Base-by-base conservation (phyloP, 768 basidiomycete species). In the Suillus weaverae region DNA sequence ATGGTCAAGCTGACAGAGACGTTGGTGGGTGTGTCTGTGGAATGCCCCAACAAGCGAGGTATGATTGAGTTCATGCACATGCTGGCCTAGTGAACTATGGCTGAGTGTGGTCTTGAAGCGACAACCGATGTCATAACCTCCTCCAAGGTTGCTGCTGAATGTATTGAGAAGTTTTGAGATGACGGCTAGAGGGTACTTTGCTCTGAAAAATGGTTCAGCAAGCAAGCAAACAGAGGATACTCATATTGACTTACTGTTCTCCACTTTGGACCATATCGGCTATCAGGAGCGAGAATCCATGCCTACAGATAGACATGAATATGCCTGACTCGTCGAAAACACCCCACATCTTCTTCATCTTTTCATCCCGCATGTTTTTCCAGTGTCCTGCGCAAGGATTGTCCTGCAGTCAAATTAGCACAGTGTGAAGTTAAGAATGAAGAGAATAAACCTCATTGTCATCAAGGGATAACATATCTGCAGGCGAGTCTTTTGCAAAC, bases 181-280 rank as follows among this genome's bases (percentile, higher is more conserved):
- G 7, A 70, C 41, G 0, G 67, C 70, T 2, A 74, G 61, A 5
- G 67, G 64, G 51, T 70, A 75, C 60, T 74, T 72, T n/a, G 71
- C 68, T 7, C 71, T 73, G 3, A n/a, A 2, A 10, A 33, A 7
- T 4, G 6, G 14, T 4, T 33, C 30, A 44, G 14, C 11, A 39
- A 22, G 50, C 8, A 16, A 46, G 4, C 18, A 18, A 11, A 11
- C 22, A 33, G 30, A 16, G 38, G 2, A 57, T n/a, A n/a, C n/a
- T n/a, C n/a, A 13, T 8, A 11, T 4, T 30, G 22, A 62, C 61
- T 59, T 30, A 66, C 65, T 36, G 53, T 14, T 66, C 65, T 11
- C 61, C 70, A 38, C 73, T 74, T 39, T 62, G 65, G 0, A 74
- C 64, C 72, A 75, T 75, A 43, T 75, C 71, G 8, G 60, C 62